These are phyloP conservation scores for Penicillium sp. DNA, from an alignment of 2,329 filamentous ascomycete species.

Conservation along the genomic window DNA sequence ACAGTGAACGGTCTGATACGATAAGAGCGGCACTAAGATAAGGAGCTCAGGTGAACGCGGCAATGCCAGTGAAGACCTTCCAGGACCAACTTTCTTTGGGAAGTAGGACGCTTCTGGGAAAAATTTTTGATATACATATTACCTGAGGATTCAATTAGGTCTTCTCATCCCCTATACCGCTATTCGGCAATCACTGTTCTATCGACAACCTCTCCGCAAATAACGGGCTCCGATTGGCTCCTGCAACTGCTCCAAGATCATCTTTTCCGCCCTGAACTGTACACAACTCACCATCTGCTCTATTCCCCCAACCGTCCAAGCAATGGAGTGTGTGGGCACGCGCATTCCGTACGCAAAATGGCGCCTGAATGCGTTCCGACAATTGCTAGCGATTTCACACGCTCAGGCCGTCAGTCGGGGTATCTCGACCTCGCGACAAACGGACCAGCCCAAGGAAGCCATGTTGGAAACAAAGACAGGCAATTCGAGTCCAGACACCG, in stretches of 20 bases:
- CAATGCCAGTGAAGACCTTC: not conserved
- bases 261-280: constrained; percentile 2
- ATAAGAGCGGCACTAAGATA: constrained; percentile 18
- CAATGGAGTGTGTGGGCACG: constrained; percentile 23
- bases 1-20: constrained; percentile 4
- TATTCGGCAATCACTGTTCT: not conserved
- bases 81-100: not conserved
- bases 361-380: constrained; percentile 24
- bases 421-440: constrained; percentile 11
- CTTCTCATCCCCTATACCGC: not conserved
- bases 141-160: not conserved
- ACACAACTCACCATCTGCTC: not conserved
- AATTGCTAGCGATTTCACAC: constrained; percentile 9
- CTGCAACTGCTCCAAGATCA: constrained; percentile 3
- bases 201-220: constrained; percentile 12
- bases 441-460: constrained; percentile 1
- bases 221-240: constrained; percentile 14
- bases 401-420: constrained; percentile 3
- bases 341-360: constrained; percentile 27
- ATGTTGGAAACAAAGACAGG: not conserved
- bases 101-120: not conserved
- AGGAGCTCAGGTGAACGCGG: not conserved
- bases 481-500: not conserved
- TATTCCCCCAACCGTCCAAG: not conserved
- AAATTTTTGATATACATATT: not conserved